phyloP scores from a whole-genome alignment of 2,329 filamentous ascomycete genomes.

The Elsinoe batatas region DNA sequence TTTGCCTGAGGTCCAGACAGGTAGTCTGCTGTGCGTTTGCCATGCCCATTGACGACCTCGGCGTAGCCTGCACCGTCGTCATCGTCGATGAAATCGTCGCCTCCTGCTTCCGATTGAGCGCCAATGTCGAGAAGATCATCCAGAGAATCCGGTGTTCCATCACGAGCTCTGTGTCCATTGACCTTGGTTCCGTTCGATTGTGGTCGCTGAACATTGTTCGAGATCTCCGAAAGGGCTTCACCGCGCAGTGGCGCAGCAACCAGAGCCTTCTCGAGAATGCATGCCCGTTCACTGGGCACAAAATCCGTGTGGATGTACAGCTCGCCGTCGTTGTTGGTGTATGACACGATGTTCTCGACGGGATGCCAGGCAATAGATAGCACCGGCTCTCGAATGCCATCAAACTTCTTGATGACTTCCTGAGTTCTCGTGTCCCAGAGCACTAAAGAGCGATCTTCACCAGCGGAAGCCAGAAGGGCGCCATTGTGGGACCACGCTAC shows the following conservation, averaged over 20 bases:
- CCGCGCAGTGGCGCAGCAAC: conserved; percentile 82
- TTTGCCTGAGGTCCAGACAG: conserved; percentile 39
- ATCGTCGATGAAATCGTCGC: conserved; percentile 81
- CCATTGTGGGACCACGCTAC: conserved; percentile 93
- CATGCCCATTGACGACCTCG: conserved; percentile 51
- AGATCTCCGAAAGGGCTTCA: conserved; percentile 62
- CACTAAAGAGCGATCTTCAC: conserved; percentile 52
- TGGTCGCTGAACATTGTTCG: conserved; percentile 52
- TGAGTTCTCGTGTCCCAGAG: conserved; percentile 90
- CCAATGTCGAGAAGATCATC: conserved; percentile 68
- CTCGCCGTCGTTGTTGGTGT: conserved; percentile 86
- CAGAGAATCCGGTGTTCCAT: conserved; percentile 61
- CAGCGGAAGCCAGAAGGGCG: conserved; percentile 62
- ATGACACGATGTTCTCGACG: conserved; percentile 75
- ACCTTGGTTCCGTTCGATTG: conserved; percentile 47
- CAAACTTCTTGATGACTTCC: conserved; percentile 64
- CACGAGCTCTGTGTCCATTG: conserved; percentile 39
- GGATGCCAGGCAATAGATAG: conserved; percentile 88
- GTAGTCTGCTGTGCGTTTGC: conserved; percentile 45
- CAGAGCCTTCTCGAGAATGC: conserved; percentile 41
- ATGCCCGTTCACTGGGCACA: conserved; percentile 41
- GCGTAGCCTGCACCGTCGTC: conserved; percentile 91
- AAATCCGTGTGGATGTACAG: conserved; percentile 77
- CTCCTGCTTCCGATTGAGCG: conserved; percentile 47
- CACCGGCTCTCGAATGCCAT: conserved; percentile 63